Percentiles rank a stretch among this genome's conserved stretches.
These are phyloP conservation scores for Vaccinium macrocarpon DNA, from an alignment of 148 eudicot genomes.

Conservation along the genomic window DNA sequence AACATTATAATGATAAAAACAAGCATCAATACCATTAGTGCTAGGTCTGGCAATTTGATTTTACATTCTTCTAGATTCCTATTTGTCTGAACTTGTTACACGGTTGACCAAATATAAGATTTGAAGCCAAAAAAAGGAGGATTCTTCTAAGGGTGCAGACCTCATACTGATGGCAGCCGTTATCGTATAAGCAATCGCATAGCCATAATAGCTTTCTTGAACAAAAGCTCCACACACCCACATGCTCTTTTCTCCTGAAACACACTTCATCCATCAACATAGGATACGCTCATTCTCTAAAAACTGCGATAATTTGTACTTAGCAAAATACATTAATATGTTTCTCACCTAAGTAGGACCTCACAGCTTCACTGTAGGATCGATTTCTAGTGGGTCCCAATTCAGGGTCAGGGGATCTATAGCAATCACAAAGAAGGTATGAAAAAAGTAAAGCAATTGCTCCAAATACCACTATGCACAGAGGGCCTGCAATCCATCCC, in stretches of 20 bases:
- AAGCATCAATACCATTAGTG: too few relatives aligned
- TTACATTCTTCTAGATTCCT: too few relatives aligned
- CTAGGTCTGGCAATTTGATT: too few relatives aligned
- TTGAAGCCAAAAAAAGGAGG: too few relatives aligned
- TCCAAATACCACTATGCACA: neutral
- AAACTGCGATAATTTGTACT: too few relatives aligned
- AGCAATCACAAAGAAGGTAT: neutral
- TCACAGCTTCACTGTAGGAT: neutral
- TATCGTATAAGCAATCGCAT: constrained; percentile 31
- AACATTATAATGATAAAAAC: too few relatives aligned
- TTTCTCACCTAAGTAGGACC: neutral
- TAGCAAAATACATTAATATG: too few relatives aligned
- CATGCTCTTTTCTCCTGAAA: constrained; percentile 29
- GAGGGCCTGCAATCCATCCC: neutral
- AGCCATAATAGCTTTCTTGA: constrained; percentile 25
- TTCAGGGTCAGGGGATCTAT: neutral
- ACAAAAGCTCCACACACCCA: constrained; percentile 29
- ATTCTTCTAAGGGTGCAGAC: neutral
- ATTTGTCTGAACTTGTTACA: too few relatives aligned
- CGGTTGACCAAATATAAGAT: too few relatives aligned
- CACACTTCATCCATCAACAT: too few relatives aligned
- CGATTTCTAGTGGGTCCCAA: neutral
- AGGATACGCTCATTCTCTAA: too few relatives aligned
- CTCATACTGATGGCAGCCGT: constrained; percentile 34
- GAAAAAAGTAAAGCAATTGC: neutral